A percentile compares a stretch with the other conserved stretches of the same genome.
phyloP scores from a whole-genome alignment of 768 basidiomycete species.

The Naematelia encephala region DNA sequence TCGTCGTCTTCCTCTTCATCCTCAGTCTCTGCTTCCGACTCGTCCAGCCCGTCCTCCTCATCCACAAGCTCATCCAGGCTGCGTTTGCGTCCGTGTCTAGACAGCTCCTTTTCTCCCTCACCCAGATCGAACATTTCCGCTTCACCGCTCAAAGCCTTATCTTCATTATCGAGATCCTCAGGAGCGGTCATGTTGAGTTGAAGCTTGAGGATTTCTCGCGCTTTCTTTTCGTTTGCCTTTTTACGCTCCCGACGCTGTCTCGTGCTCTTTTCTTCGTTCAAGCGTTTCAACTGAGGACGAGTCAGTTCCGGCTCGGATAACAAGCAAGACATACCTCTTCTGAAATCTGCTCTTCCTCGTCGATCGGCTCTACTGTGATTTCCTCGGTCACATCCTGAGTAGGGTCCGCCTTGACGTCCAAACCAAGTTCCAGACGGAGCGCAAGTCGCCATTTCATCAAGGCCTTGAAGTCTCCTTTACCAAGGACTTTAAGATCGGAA shows the following conservation, averaged over 20 bases:
- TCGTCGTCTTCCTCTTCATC: conserved; percentile 55
- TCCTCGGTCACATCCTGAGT: conserved; percentile 72
- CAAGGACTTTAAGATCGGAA: conserved; percentile 90
- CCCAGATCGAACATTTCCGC: conserved; percentile 90
- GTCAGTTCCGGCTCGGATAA: background rate
- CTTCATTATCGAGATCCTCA: conserved; percentile 79
- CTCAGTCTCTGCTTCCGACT: conserved; percentile 43
- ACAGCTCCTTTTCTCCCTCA: conserved; percentile 57
- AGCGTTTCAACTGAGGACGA: conserved; percentile 66
- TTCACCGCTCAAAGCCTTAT: conserved; percentile 60
- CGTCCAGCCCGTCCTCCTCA: conserved; percentile 52
- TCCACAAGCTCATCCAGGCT: conserved; percentile 55
- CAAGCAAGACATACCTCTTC: conserved; percentile 66
- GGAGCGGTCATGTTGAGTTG: conserved; percentile 97
- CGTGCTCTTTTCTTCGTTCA: conserved; percentile 69
- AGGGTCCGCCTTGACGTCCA: conserved; percentile 74
- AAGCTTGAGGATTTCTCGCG: conserved; percentile 84
- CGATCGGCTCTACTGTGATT: conserved; percentile 56
- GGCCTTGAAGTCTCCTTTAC: conserved; percentile 94
- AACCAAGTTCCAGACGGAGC: conserved; percentile 82
- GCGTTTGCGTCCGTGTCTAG: conserved; percentile 52
- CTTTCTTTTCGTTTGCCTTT: conserved; percentile 80
- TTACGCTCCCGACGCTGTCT: conserved; percentile 76
- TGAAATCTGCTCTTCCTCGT: conserved; percentile 85
- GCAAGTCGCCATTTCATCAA: conserved; percentile 86